Base-by-base conservation (phyloP, 2,329 filamentous ascomycete species). In the Colletotrichum zoysiae region DNA sequence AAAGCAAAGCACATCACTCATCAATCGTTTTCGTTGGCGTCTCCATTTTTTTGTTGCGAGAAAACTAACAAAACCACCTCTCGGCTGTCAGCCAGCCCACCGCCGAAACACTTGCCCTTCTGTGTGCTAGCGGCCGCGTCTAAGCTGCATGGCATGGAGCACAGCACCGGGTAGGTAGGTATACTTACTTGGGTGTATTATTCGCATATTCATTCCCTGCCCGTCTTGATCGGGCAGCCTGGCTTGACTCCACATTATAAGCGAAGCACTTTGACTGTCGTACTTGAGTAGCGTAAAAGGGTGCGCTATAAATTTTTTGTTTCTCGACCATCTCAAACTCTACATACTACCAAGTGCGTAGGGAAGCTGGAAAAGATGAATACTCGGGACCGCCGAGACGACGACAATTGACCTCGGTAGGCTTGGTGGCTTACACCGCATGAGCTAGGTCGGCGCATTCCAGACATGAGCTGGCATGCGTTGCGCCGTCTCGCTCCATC, bases 51-150 rank as follows among this genome's bases (percentile, higher is more conserved):
- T 30, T 30, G 3, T 30, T 5, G 3, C 30, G 30, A 30, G 30
- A 30, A 30, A 30, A 40, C 2, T 14, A 40, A 40, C 14, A 14
- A 44, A 20, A 20, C 23, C 14, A n/a, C 23, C 33, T 46, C n/a
- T 42, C 44, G 60, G 23, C 30, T 44, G 23, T 58, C 51, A 35
- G 9, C 40, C 51, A 35, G 9, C 40, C 42, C 66, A 53, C 42
- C 50, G 65, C 65, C 65, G 65, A 64, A 71, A 71, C 69, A 65
- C 65, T 71, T 71, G 23, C 59, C 65, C 44, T 71, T 60, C 63
- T 46, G 65, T 23, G 69, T 71, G 55, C 46, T 69, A 69, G 65
- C 59, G 65, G 69, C 69, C 58, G 38, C 48, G 65, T 53, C 20
- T 42, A 23, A 59, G 68, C 58, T 65, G 69, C 69, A 71, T 69